Conservation (phyloP, 1,284 basidiomycete species). For the Lignosus rhinocerotis region DNA sequence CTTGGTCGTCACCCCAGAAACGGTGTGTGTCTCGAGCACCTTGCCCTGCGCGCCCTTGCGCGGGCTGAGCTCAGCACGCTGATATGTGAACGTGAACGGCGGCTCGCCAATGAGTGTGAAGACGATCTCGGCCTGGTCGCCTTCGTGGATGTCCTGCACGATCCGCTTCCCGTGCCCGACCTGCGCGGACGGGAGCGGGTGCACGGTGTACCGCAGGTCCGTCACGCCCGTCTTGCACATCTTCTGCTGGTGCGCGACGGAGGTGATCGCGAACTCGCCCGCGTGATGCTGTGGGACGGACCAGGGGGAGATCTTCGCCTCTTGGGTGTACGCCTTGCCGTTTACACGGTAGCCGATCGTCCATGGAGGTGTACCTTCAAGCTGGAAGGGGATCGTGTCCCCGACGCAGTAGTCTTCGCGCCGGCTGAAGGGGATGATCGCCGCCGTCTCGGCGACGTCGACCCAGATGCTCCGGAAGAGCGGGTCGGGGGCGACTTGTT, state of each 20-base stretch:
- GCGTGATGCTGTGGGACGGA: conserved; percentile 78
- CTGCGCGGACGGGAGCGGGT: conserved; percentile 83
- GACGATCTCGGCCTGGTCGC: conserved; percentile 90
- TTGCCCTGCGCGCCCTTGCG: conserved; percentile 70
- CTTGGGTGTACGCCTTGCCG: conserved; percentile 73
- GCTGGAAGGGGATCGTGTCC: conserved; percentile 86
- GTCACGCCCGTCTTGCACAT: conserved; percentile 81
- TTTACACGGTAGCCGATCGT: conserved; percentile 88
- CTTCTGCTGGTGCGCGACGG: conserved; percentile 89
- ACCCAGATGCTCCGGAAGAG: conserved; percentile 68
- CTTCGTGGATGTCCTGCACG: conserved; percentile 88
- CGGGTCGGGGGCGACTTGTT: conserved; percentile 68
- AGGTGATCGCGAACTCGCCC: conserved; percentile 81
- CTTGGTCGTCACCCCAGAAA: conserved; percentile 75
- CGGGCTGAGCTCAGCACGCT: conserved; percentile 68
- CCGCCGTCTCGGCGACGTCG: conserved; percentile 93
- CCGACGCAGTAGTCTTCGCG: conserved; percentile 88
- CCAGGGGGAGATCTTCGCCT: conserved; percentile 80
- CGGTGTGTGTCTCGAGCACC: conserved; percentile 86
- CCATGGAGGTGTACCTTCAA: conserved; percentile 97
- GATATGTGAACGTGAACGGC: conserved; percentile 95
- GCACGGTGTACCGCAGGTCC: conserved; percentile 78
- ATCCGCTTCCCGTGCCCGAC: conserved; percentile 83
- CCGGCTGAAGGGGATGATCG: conserved; percentile 83
- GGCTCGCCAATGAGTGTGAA: conserved; percentile 89